Evolutionary conservation across 768 basidiomycete species (phyloP), one percentile per base, ranked within the genome.

Genomic region (Lanmaoa rubissima): DNA sequence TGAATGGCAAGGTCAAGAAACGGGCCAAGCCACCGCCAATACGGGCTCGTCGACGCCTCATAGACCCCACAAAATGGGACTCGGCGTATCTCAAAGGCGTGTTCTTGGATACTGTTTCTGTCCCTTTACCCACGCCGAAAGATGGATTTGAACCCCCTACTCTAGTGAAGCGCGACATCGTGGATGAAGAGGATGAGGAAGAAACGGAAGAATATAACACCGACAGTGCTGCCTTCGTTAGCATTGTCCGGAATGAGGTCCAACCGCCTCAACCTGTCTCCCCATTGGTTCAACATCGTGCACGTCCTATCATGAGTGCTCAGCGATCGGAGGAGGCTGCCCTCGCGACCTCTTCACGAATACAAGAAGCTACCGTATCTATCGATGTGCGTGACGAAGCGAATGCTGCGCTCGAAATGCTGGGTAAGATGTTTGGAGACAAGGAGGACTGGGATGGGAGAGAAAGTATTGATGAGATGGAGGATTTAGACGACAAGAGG

Each of bases 11-110:
- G 48, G 79, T 75, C 67, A 83, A 77, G 62, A 79, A 74, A 54
- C 75, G 76, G 54, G 55, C 68, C 43, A 79, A 79, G 53, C 76
- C 77, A n/a, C 82, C 83, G 0, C 82, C 80, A 38, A 68, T 70
- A 10, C 78, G 90, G 17, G 84, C 90, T 2, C 75, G 87, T 57
- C 73, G 81, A 55, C 76, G 77, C 55, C 84, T 78, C 44, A 92
- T 94, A 61, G 90, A 93, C 64, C 85, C 90, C 61, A 80, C 82
- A 16, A 78, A 79, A 48, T 92, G 83, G 78, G 87, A 84, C 24
- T 86, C 88, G 42, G 76, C 77, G 17, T 85, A 90, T 68, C 63
- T 92, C 62, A 88, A 82, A 55, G 91, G 89, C 4, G 71, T 81
- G 24, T 87, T 90, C 69, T 64, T 92, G 63, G 86, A 84, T 36